Base-by-base conservation (phyloP, 768 basidiomycete genomes). In the Mrakia gelida region DNA sequence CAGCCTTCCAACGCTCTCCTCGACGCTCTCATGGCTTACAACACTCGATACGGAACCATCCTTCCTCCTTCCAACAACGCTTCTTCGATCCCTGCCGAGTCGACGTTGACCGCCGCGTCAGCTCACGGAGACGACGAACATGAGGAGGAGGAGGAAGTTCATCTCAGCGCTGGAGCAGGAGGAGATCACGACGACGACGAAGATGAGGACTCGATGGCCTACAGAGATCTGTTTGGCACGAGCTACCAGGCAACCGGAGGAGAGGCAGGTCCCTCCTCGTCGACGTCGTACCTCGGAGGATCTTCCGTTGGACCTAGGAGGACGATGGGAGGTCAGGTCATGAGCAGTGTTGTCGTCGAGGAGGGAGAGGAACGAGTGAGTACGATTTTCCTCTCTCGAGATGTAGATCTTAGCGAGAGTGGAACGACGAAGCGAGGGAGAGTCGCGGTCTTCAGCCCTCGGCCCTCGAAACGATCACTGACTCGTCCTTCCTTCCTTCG, bases 331-430 rank as follows among this genome's bases (percentile, higher is more conserved):
- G 71, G 76, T 6, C 71, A 63, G 21, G 34, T 77, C 3, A 71
- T 77, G 61, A 72, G 71, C 28, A 38, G 34, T 7, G 76, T 77
- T 28, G 71, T 77, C 23, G 71, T 77, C 28, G 70, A 72, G 34
- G 76, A 54, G 23, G 75, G 68, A 54, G 62, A 67, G n/a, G 77
- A 78, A 34, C 62, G 77, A 16, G 72, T 41, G 54, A 61, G 72
- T 73, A 30, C 32, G 2, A 10, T n/a, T 34, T 49, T 43, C 28
- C 9, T 21, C 8, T 23, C n/a, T 1, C 26, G 70, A 15, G n/a
- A 16, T 38, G 38, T 8, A 21, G 30, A 18, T 70, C 26, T 45
- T 45, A n/a, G n/a, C 9, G 45, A 45, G 45, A 52, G 49, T 52
- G 49, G 38, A 21, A 71, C 18, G 43, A 71, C 23, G 43, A 49